A percentile compares a stretch with the other conserved stretches of the same genome.
Evolutionary conservation across 768 basidiomycete genomes (phyloP).

Genomic region (Serendipita vermifera): DNA sequence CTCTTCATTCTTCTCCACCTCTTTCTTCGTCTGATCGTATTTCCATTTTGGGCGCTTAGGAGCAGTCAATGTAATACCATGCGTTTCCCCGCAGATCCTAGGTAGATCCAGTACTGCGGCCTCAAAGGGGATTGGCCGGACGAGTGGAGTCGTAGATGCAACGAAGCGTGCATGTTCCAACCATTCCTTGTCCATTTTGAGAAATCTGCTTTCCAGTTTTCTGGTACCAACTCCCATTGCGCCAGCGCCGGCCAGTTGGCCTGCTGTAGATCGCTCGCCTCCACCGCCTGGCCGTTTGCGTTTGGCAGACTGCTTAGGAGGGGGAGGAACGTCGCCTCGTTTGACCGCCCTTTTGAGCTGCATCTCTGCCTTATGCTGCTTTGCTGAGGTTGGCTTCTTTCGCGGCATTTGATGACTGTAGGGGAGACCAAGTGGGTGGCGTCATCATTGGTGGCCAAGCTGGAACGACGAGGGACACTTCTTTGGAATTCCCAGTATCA

Average conservation of each 20-base stretch:
- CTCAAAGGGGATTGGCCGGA: conserved; percentile 40
- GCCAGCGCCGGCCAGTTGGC: conserved; percentile 9
- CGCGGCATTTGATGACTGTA: conserved; percentile 23
- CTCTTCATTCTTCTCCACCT: conserved; percentile 85
- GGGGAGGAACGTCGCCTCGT: conserved; percentile 47
- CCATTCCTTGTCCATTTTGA: conserved; percentile 44
- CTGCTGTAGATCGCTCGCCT: neutral
- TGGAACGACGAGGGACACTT: too few species aligned
- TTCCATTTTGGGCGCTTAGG: conserved; percentile 78
- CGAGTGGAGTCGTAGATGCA: conserved; percentile 40
- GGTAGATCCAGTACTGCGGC: conserved; percentile 17
- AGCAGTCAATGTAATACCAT: conserved; percentile 25
- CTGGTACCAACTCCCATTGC: neutral
- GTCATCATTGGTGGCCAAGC: too few species aligned
- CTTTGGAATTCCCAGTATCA: too few species aligned
- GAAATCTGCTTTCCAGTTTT: conserved; percentile 53
- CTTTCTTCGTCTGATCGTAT: conserved; percentile 73
- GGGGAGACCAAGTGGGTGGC: neutral
- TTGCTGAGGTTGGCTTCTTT: conserved; percentile 41
- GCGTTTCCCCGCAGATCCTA: conserved; percentile 24
- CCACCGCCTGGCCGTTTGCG: conserved; percentile 2
- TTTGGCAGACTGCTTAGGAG: conserved; percentile 21
- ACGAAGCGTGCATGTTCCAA: conserved; percentile 46
- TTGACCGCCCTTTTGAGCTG: conserved; percentile 75
- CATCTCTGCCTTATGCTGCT: conserved; percentile 56